Percentiles rank a stretch among this genome's conserved stretches.
phyloP scores from a whole-genome alignment of 1,284 basidiomycete species.

The Athelia sp. region DNA sequence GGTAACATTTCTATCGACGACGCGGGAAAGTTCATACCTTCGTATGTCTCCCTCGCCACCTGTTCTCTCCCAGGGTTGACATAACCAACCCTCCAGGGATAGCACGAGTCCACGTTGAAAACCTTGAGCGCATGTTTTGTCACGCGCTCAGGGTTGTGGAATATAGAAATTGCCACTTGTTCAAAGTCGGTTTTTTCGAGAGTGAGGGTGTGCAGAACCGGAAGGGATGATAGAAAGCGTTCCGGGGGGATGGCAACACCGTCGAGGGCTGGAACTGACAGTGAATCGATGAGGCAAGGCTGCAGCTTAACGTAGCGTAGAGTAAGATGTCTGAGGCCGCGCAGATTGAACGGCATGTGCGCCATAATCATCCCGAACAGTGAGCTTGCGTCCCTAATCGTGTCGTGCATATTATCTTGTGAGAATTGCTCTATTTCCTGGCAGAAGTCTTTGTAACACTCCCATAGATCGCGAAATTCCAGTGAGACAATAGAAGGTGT shows the following conservation, averaged over 20 bases:
- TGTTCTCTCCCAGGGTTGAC: background rate
- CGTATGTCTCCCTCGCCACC: no score
- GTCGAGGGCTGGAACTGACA: background rate
- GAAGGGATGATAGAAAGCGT: background rate
- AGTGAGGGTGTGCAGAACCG: background rate
- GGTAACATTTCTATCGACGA: no score
- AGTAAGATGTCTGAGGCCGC: background rate
- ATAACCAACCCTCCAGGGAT: background rate
- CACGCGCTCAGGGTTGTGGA: background rate
- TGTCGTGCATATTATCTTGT: no score
- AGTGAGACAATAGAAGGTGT: background rate
- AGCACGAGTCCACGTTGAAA: background rate
- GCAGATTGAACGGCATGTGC: background rate
- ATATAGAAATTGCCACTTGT: background rate
- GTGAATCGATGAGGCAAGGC: background rate
- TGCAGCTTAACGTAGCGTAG: background rate
- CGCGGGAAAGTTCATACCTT: no score
- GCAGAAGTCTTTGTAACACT: background rate
- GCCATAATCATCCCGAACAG: background rate
- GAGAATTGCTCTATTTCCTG: background rate
- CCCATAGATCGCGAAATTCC: background rate
- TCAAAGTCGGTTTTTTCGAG: background rate
- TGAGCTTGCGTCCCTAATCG: background rate
- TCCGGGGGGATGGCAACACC: background rate
- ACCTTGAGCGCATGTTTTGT: background rate